phyloP scores from a whole-genome alignment of 2,329 filamentous ascomycete genomes.

The Passalora sequoiae region DNA sequence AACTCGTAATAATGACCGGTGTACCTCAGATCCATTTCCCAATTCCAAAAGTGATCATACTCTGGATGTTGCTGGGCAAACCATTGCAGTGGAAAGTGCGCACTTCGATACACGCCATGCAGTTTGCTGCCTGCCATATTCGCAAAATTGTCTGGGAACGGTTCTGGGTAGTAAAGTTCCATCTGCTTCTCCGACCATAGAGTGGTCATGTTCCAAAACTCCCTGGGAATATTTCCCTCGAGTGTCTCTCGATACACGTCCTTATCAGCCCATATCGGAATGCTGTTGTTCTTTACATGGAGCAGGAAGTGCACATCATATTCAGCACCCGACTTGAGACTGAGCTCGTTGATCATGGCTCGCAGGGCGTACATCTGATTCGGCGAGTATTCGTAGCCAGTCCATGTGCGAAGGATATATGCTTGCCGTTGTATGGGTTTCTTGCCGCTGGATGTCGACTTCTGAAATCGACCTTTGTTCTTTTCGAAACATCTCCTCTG shows the following conservation, averaged over 20 bases:
- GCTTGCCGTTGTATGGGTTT: slow-evolving; percentile 61
- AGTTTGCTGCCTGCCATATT: slow-evolving; percentile 61
- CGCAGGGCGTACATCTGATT: slow-evolving; percentile 78
- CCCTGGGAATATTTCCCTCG: slow-evolving; percentile 65
- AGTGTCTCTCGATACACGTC: slow-evolving; percentile 63
- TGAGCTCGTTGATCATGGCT: slow-evolving; percentile 76
- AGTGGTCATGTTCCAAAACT: slow-evolving; percentile 83
- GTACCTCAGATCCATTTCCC: slow-evolving; percentile 81
- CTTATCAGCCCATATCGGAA: slow-evolving; percentile 74
- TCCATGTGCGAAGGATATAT: slow-evolving; percentile 77
- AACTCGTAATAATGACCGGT: slow-evolving; percentile 81
- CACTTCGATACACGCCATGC: slow-evolving; percentile 78
- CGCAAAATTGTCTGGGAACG: slow-evolving; percentile 69
- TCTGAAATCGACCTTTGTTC: slow-evolving; percentile 45
- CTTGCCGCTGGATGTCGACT: slow-evolving; percentile 27
- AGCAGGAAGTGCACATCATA: slow-evolving; percentile 83
- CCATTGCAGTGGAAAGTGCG: slow-evolving; percentile 49
- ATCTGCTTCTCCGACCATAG: slow-evolving; percentile 95
- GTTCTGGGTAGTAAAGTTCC: slow-evolving; percentile 80
- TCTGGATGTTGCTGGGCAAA: slow-evolving; percentile 48
- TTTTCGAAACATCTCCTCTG: slow-evolving; percentile 47
- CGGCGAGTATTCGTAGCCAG: slow-evolving; percentile 70
- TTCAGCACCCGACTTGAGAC: slow-evolving; percentile 73
- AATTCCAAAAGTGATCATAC: slow-evolving; percentile 66
- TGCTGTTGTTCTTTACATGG: slow-evolving; percentile 70